Evolutionary conservation across 2,329 filamentous ascomycete species (phyloP).

Genomic region (Orbilia ellipsospora): DNA sequence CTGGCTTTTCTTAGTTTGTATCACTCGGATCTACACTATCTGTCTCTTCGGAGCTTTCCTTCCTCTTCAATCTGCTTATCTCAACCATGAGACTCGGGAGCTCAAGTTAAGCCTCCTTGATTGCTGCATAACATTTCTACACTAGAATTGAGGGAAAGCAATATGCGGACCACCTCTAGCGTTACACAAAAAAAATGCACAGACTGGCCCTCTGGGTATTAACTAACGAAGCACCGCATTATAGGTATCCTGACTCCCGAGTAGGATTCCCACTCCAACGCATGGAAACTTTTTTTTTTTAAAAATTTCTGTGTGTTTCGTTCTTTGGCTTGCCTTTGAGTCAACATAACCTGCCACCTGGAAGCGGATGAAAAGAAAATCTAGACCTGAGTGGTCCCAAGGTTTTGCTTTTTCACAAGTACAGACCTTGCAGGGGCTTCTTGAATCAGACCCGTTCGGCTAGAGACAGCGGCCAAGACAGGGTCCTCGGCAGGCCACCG

Average conservation of each 20-base stretch:
- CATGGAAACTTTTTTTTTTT: conserved; percentile 28
- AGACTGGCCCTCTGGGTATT: conserved; percentile 2
- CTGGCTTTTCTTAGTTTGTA: background rate
- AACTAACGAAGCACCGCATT: conserved; percentile 8
- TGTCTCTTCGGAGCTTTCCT: background rate
- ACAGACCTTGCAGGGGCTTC: conserved; percentile 34
- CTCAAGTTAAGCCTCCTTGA: background rate
- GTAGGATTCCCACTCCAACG: conserved; percentile 27
- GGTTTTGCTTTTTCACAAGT: conserved; percentile 41
- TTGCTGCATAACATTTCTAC: conserved; percentile 33
- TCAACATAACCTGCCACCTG: conserved; percentile 35
- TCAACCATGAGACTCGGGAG: background rate
- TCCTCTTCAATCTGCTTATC: background rate
- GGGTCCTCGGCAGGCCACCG: conserved; percentile 51
- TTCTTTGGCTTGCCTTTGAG: background rate
- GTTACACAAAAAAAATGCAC: conserved; percentile 39
- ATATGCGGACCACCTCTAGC: background rate
- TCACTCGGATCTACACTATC: background rate
- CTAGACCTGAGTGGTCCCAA: conserved; percentile 22
- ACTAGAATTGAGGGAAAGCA: background rate
- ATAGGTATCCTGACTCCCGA: conserved; percentile 35
- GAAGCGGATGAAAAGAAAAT: conserved; percentile 49
- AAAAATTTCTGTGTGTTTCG: background rate
- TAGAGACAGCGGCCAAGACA: conserved; percentile 50
- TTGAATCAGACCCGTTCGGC: conserved; percentile 51